phyloP scores from a whole-genome alignment of 1,284 basidiomycete species.

The Tilletia caries region DNA sequence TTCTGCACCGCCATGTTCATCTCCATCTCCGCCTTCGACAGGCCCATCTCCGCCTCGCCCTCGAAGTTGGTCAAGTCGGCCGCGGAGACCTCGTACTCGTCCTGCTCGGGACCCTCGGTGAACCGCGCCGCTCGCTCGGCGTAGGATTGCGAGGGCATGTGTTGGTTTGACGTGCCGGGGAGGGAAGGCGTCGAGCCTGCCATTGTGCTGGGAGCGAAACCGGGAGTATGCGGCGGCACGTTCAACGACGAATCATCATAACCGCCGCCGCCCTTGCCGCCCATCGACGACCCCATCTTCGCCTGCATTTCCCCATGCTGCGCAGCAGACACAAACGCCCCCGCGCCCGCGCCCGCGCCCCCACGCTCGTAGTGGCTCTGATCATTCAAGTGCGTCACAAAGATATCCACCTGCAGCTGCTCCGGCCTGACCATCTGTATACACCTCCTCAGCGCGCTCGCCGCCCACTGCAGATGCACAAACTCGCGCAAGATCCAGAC shows the following conservation, averaged over 20 bases:
- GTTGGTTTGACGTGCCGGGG: background rate
- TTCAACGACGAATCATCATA: background rate
- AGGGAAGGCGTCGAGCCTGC: background rate
- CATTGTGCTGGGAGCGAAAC: background rate
- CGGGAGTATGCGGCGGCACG: background rate
- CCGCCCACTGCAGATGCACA: slow-evolving; percentile 77
- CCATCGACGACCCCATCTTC: background rate
- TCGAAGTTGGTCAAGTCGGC: slow-evolving; percentile 77
- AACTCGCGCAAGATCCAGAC: slow-evolving; percentile 81
- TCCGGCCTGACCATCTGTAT: slow-evolving; percentile 64
- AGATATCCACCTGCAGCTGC: slow-evolving; percentile 72
- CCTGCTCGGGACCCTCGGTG: slow-evolving; percentile 56
- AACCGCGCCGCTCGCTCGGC: slow-evolving; percentile 30
- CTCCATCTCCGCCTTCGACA: slow-evolving; percentile 64
- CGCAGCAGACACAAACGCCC: background rate
- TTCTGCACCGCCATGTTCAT: slow-evolving; percentile 65
- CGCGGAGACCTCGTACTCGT: slow-evolving; percentile 59
- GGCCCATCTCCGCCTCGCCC: slow-evolving; percentile 65
- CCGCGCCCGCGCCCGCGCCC: background rate
- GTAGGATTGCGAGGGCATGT: too few relatives aligned
- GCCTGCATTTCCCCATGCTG: background rate
- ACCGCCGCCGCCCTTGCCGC: background rate
- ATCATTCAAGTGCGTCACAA: slow-evolving; percentile 59
- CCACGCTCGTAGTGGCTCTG: background rate
- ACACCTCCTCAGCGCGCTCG: slow-evolving; percentile 67